Base-by-base conservation (phyloP, 2,329 filamentous ascomycete species). In the Thermoascus crustaceus region DNA sequence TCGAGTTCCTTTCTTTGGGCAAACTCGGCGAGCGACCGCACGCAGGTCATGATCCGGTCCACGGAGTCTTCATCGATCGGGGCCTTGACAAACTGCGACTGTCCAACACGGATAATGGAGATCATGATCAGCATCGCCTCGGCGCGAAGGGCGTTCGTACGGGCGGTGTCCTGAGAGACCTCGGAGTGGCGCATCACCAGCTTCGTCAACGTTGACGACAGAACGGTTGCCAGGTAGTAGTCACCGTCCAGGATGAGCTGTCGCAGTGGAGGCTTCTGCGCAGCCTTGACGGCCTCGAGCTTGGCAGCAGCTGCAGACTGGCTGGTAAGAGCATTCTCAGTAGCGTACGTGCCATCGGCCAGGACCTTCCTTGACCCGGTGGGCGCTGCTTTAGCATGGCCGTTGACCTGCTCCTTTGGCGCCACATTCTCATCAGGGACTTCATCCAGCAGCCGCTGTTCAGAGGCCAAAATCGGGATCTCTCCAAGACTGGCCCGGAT, bases 101-200 rank as follows among this genome's bases (percentile, higher is more conserved):
- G 91, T 25, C 91, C 91, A 41, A 95, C 91, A 32, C 91, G 87
- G 47, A 98, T 86, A 48, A 98, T 93, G 4, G 91, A 96, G 50
- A 98, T 94, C 88, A 96, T 94, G 58, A 98, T 96, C 35, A 98
- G 75, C 91, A 98, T 98, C 29, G 91, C 91, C 63, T 98, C 91
- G 3, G 91, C 91, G 32, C 86, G 82, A 17, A 98, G 75, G 19
- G 89, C 88, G 52, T 98, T 98, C 19, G 89, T 96, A 24, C 91
- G 82, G 27, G 85, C 84, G 27, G 73, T 65, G 51, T 95, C 89
- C 16, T 82, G 70, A 1, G 89, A 95, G 41, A 96, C 88, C 57
- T 96, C 88, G 2, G 86, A 83, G 60, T 96, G 87, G 35, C 91
- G 84, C 87, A 98, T 94, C 33, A 98, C 91, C 36, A 98, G 75